These are phyloP conservation scores for Lactifluus rugatus DNA, from an alignment of 768 basidiomycete species.

Conservation along the genomic window DNA sequence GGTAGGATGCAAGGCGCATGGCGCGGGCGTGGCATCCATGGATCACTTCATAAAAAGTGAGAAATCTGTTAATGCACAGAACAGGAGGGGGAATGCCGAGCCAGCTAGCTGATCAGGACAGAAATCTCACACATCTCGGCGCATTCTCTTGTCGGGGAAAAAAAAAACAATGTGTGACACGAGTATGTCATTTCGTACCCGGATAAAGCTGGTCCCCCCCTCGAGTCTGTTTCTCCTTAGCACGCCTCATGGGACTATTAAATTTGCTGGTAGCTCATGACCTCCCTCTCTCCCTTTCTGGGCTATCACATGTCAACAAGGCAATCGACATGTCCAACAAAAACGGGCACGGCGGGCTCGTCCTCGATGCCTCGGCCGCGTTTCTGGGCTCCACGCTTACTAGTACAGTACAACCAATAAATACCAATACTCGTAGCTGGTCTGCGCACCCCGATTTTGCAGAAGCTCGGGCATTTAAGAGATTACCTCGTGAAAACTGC, in stretches of 20 bases:
- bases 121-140: conserved; percentile 1
- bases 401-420: conserved; percentile 2
- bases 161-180: not conserved
- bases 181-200: not conserved
- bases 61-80: not conserved
- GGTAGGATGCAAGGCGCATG: not conserved
- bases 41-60: not conserved
- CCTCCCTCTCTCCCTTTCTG: not conserved
- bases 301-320: conserved; percentile 8
- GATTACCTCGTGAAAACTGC: not conserved
- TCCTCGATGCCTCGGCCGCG: not conserved
- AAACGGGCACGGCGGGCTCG: conserved; percentile 1
- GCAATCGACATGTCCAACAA: not conserved
- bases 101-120: conserved; percentile 1
- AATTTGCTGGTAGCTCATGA: not conserved
- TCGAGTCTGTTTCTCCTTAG: not conserved
- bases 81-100: not conserved
- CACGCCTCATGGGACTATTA: conserved; percentile 3
- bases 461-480: conserved; percentile 3
- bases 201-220: not conserved
- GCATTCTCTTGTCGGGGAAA: not conserved
- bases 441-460: not conserved
- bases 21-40: not conserved
- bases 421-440: conserved; percentile 6
- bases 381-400: not conserved